Conservation (phyloP, 768 basidiomycete species). For the Kwoniella mangroviensis region DNA sequence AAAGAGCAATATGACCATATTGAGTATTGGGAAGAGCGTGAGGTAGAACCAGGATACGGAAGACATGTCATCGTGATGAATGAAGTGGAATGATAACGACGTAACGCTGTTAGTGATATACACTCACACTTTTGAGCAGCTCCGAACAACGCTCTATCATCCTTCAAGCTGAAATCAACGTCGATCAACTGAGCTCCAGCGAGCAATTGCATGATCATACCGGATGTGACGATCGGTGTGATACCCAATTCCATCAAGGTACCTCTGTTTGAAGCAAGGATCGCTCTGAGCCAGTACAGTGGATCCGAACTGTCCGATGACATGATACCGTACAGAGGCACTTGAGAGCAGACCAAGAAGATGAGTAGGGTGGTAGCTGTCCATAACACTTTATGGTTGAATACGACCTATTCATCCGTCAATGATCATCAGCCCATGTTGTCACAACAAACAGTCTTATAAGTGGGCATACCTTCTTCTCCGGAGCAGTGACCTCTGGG, state of each 20-base stretch:
- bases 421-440: background rate
- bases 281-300: constrained; percentile 99
- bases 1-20: background rate
- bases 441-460: background rate
- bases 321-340: constrained; percentile 99
- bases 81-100: too few relatives aligned
- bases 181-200: constrained; percentile 97
- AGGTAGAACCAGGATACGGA: too few relatives aligned
- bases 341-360: constrained; percentile 99
- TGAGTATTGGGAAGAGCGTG: too few relatives aligned
- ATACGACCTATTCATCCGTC: constrained; percentile 72
- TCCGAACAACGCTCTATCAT: constrained; percentile 92
- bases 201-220: constrained; percentile 99
- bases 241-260: constrained; percentile 99
- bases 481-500: constrained; percentile 96
- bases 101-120: constrained; percentile 49
- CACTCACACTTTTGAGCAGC: constrained; percentile 93
- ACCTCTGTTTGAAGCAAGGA: constrained; percentile 96
- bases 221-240: constrained; percentile 94
- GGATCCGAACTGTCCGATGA: constrained; percentile 99
- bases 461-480: constrained; percentile 74
- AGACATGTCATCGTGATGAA: background rate
- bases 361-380: constrained; percentile 98
- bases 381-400: constrained; percentile 99
- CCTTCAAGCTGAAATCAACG: constrained; percentile 95